These are phyloP conservation scores for Komagataella pastoris DNA, from an alignment of 805 yeast species.

Conservation along the genomic window DNA sequence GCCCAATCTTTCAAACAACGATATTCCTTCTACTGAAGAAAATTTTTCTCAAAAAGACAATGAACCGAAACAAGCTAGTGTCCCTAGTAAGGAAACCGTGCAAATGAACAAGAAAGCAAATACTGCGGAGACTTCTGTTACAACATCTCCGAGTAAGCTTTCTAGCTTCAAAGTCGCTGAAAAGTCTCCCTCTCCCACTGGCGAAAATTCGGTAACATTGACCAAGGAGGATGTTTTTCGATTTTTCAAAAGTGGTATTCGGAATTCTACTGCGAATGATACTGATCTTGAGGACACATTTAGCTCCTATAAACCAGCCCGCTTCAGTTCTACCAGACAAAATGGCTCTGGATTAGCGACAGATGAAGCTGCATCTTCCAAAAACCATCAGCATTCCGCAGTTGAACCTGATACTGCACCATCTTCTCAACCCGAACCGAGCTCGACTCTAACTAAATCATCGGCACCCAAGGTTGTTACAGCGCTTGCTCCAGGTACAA, in stretches of 20 bases:
- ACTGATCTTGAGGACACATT: background rate
- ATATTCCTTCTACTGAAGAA: background rate
- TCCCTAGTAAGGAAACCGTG: background rate
- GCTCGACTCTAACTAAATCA: background rate
- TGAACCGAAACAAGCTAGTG: background rate
- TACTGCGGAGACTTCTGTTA: background rate
- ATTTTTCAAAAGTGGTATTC: constrained; percentile 13
- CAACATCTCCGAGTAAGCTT: background rate
- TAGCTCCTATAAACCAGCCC: background rate
- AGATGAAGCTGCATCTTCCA: background rate
- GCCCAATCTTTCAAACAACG: constrained; percentile 19
- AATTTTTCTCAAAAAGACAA: background rate
- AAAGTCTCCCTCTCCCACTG: background rate
- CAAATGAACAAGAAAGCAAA: background rate
- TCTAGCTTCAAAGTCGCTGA: background rate
- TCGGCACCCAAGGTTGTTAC: background rate
- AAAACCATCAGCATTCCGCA: background rate
- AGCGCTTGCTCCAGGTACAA: background rate
- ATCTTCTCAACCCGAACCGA: background rate
- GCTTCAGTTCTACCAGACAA: background rate
- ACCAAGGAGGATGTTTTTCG: constrained; percentile 11
- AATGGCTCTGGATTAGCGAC: background rate
- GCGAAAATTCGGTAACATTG: constrained; percentile 1
- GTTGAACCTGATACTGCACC: background rate
- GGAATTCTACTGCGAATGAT: background rate